Evolutionary conservation across 2,329 filamentous ascomycete species (phyloP).

Genomic region (Colletotrichum falcatum): DNA sequence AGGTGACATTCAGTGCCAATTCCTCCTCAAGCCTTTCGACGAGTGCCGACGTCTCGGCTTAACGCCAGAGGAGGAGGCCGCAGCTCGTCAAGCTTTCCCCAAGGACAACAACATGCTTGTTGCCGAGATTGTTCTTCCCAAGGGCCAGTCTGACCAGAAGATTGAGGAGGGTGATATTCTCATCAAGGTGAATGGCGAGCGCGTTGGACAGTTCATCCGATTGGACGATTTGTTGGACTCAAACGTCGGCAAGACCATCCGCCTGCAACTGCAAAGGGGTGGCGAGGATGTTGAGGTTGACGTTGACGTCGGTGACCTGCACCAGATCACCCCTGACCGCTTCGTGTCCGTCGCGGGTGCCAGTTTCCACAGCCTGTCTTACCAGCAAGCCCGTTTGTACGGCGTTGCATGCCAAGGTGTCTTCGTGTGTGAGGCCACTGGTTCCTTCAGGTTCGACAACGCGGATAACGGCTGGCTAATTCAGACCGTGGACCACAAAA

Average conservation of each 20-base stretch:
- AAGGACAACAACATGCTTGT: constrained; percentile 97
- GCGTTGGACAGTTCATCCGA: constrained; percentile 92
- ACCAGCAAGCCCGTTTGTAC: constrained; percentile 96
- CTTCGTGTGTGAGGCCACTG: constrained; percentile 93
- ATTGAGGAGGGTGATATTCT: constrained; percentile 95
- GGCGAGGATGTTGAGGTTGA: constrained; percentile 89
- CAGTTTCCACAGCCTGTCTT: constrained; percentile 95
- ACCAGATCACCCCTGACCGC: constrained; percentile 93
- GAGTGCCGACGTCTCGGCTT: constrained; percentile 93
- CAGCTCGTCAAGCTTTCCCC: constrained; percentile 84
- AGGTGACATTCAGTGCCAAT: constrained; percentile 98
- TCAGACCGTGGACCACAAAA: constrained; percentile 91
- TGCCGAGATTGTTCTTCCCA: constrained; percentile 92
- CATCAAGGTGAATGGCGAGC: constrained; percentile 91
- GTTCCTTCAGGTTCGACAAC: constrained; percentile 94
- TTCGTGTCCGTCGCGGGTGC: constrained; percentile 95
- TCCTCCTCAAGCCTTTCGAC: constrained; percentile 96
- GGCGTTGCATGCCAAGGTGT: constrained; percentile 93
- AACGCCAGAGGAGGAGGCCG: constrained; percentile 86
- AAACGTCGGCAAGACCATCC: constrained; percentile 82
- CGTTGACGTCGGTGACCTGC: constrained; percentile 87
- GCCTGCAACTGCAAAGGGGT: constrained; percentile 86
- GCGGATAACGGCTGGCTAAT: constrained; percentile 94
- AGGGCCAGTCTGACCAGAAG: constrained; percentile 87
- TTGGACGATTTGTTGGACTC: constrained; percentile 93